Conservation (phyloP, 2,329 filamentous ascomycete genomes). For the Cladophialophora yegresii region DNA sequence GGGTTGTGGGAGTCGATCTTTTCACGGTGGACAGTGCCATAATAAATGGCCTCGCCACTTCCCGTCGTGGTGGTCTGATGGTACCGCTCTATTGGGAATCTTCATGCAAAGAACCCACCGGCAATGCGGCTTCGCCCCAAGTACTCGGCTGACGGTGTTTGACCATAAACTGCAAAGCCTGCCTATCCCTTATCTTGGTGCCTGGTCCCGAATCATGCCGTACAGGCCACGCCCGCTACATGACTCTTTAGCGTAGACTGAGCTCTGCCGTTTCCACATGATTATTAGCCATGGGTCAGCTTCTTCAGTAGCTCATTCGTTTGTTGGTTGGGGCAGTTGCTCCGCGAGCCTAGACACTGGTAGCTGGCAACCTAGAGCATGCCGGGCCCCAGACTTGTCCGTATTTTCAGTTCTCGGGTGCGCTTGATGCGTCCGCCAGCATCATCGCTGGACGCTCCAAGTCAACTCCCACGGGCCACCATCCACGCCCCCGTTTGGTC, state of each 20-base stretch:
- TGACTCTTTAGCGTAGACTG: slow-evolving; percentile 4
- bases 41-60: neutral
- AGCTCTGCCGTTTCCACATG: slow-evolving; percentile 15
- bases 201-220: neutral
- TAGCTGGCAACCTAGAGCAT: slow-evolving; percentile 3
- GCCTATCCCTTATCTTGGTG: slow-evolving; percentile 2
- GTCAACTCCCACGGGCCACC: neutral
- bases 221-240: neutral
- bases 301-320: slow-evolving; percentile 1
- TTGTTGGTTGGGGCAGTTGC: slow-evolving; percentile 10
- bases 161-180: neutral
- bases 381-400: slow-evolving; percentile 3
- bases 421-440: neutral
- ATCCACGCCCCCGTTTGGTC: neutral
- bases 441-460: slow-evolving; percentile 2
- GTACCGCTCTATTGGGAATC: neutral
- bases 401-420: slow-evolving; percentile 6
- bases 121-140: neutral
- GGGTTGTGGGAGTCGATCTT: neutral
- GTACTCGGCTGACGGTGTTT: neutral
- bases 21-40: neutral
- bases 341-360: slow-evolving; percentile 13
- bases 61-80: neutral
- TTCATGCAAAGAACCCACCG: neutral
- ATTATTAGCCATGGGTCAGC: slow-evolving; percentile 5